Evolutionary conservation across 371 early-diverging fungal species (phyloP), one percentile per base, ranked within the genome.

Genomic region (Mucor plumbeus): DNA sequence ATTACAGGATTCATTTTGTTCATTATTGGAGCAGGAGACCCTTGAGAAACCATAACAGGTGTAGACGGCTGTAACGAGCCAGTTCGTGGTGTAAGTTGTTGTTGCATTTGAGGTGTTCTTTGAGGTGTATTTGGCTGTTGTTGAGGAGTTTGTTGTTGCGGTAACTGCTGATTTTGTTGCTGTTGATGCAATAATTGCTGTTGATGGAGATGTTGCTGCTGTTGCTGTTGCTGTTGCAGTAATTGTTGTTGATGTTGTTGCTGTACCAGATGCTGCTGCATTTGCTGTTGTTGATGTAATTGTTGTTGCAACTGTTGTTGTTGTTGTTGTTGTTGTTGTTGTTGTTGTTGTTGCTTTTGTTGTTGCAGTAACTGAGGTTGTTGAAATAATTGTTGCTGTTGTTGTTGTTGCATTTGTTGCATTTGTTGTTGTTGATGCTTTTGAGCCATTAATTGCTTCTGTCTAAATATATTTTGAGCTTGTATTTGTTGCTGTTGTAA

Each of bases 1-100:
- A 53, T 21, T 13, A 31, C 53, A 11, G 31, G 4, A 31, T 53
- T 53, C 53, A 53, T 53, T 13, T 53, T 53, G 4, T 31, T 53
- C 53, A 74, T 62, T 26, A 67, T 34, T 48, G 72, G 58, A 44
- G 62, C 61, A 63, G 70, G 63, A 57, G 68, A 60, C 13, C 53
- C 67, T 60, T 71, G 67, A 15, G 75, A 61, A n/a, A 65, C 66
- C 69, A 72, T 75, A 5, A 70, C 64, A 14, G 78, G 78, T 59
- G 78, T 78, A 35, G 75, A 62, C 19, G 73, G 61, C 13, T 58
- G 63, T 35, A 50, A 55, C 6, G 21, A 31, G 2, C 47, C 35
- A n/a, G 61, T 64, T 21, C 63, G 40, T 33, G 54, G 38, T 1
- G 53, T 58, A 17, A 36, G 39, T 33, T 65, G 61, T 33, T 63